Conservation (phyloP, 2,329 filamentous ascomycete genomes). For the Aaosphaeria pasadenensis region DNA sequence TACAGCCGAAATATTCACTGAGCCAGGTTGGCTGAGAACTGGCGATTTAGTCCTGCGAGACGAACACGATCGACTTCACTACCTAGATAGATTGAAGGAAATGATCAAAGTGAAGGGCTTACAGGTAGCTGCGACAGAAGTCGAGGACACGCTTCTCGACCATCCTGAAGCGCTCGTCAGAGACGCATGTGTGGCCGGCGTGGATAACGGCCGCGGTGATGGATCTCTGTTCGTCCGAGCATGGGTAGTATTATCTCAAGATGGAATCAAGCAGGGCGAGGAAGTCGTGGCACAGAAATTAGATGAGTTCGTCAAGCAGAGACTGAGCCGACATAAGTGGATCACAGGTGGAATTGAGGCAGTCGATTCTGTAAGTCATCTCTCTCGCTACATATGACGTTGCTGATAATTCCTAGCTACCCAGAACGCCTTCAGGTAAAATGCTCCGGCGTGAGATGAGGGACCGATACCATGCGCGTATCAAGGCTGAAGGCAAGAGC, state of each 20-base stretch:
- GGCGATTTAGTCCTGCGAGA: conserved; percentile 27
- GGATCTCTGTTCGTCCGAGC: conserved; percentile 26
- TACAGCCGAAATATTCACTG: conserved; percentile 24
- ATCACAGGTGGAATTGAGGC: conserved; percentile 26
- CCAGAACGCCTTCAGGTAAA: conserved; percentile 25
- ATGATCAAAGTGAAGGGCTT: conserved; percentile 50
- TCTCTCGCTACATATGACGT: not conserved
- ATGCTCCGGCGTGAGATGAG: conserved; percentile 29
- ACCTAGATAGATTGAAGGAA: conserved; percentile 40
- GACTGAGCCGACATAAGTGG: conserved; percentile 28
- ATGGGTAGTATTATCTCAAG: conserved; percentile 24
- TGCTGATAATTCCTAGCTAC: conserved; percentile 14
- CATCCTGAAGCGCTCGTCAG: conserved; percentile 32
- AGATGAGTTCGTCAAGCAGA: conserved; percentile 16
- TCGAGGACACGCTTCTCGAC: conserved; percentile 45
- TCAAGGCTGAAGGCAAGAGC: conserved; percentile 15
- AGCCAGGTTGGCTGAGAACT: conserved; percentile 25
- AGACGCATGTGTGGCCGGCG: conserved; percentile 31
- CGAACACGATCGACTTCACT: conserved; percentile 19
- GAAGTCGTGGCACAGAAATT: conserved; percentile 15
- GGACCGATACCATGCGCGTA: conserved; percentile 20
- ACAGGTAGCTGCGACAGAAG: conserved; percentile 49
- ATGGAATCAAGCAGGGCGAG: conserved; percentile 12
- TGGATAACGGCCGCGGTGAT: conserved; percentile 26
- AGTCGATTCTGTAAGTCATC: conserved; percentile 21